phyloP scores from a whole-genome alignment of 768 basidiomycete species.

The Panaeolus papilionaceus region DNA sequence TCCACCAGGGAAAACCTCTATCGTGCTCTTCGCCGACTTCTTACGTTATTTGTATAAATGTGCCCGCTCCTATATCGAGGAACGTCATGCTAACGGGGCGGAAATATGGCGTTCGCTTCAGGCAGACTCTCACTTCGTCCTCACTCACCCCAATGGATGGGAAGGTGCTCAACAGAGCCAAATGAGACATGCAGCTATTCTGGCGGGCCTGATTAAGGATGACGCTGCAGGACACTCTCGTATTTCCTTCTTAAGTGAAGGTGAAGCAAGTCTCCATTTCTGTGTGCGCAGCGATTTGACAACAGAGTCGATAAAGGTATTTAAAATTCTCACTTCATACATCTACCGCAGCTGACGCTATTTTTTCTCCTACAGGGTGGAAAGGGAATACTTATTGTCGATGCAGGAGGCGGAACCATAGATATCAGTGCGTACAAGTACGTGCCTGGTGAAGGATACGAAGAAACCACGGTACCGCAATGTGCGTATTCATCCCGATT shows the following conservation, averaged over 20 bases:
- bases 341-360: neutral
- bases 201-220: constrained; percentile 20
- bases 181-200: constrained; percentile 21
- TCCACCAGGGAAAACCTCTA: constrained; percentile 43
- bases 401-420: neutral
- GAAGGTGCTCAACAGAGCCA: constrained; percentile 54
- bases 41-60: constrained; percentile 23
- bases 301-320: constrained; percentile 39
- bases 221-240: constrained; percentile 17
- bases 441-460: constrained; percentile 33
- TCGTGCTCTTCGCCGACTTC: constrained; percentile 23
- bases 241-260: constrained; percentile 22
- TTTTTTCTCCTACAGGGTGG: neutral
- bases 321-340: neutral
- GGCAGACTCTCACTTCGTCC: constrained; percentile 18
- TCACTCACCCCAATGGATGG: constrained; percentile 28
- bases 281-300: constrained; percentile 53
- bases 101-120: constrained; percentile 18
- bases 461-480: constrained; percentile 5
- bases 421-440: constrained; percentile 37
- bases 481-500: neutral
- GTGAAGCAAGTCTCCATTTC: constrained; percentile 58
- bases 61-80: constrained; percentile 19
- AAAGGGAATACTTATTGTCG: constrained; percentile 5
- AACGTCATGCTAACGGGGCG: constrained; percentile 19